These are phyloP conservation scores for Balakata baccata DNA, from an alignment of 345 rosid genomes.

Conservation along the genomic window DNA sequence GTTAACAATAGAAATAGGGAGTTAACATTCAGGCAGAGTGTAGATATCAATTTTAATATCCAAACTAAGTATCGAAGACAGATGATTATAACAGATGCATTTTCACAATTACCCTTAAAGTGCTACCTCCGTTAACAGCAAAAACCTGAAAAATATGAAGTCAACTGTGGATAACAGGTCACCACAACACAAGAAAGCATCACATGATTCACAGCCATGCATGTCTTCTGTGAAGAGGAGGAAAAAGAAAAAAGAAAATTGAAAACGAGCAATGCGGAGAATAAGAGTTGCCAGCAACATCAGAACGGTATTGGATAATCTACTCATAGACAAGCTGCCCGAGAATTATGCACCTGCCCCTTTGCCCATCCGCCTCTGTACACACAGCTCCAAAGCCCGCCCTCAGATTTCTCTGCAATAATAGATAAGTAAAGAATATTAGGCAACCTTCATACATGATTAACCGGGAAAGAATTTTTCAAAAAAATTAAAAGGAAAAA, in stretches of 20 bases:
- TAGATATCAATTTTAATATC: neutral
- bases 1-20: neutral
- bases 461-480: too few species aligned
- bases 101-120: neutral
- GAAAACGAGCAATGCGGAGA: neutral
- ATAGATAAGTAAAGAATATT: neutral
- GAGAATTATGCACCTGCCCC: neutral
- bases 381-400: neutral
- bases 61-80: neutral
- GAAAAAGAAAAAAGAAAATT: neutral
- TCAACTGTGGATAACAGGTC: neutral
- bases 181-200: neutral
- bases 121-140: neutral
- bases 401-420: conserved; percentile 1
- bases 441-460: neutral
- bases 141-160: neutral
- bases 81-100: neutral
- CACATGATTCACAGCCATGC: neutral
- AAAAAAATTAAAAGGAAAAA: too few species aligned
- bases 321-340: neutral
- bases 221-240: neutral
- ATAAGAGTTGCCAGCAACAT: neutral
- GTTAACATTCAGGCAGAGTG: neutral
- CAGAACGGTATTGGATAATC: neutral
- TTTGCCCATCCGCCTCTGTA: neutral